phyloP scores from a whole-genome alignment of 768 basidiomycete species.

The Polyporus arcularius region DNA sequence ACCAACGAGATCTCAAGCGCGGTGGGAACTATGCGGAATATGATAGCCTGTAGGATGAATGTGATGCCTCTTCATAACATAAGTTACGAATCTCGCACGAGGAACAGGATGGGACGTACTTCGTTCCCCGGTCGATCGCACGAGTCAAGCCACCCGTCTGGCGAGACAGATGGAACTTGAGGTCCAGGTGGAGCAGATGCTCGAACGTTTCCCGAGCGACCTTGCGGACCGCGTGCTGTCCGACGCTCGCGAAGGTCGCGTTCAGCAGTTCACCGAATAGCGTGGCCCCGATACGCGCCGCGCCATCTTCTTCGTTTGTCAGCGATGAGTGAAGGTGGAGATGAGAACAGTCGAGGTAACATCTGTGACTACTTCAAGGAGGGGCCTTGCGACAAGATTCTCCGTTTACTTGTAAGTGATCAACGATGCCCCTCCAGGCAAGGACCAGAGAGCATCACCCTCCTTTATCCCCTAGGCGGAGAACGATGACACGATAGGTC shows the following conservation, averaged over 20 bases:
- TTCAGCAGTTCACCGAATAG: slow-evolving; percentile 92
- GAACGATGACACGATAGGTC: too few species aligned
- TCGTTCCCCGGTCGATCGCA: slow-evolving; percentile 97
- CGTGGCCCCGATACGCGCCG: slow-evolving; percentile 86
- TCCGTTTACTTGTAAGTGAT: too few species aligned
- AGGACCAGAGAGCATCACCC: too few species aligned
- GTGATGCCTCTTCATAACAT: slow-evolving; percentile 77
- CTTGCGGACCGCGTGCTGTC: slow-evolving; percentile 90
- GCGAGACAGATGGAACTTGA: slow-evolving; percentile 88
- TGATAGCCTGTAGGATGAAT: slow-evolving; percentile 88
- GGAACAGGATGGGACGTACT: slow-evolving; percentile 49
- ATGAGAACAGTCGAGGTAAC: too few species aligned
- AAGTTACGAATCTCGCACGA: neutral
- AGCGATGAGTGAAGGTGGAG: too few species aligned
- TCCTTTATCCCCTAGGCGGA: too few species aligned
- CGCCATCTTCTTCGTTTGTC: slow-evolving; percentile 63
- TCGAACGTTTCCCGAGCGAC: slow-evolving; percentile 96
- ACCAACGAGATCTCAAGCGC: slow-evolving; percentile 96
- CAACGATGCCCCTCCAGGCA: too few species aligned
- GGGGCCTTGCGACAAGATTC: too few species aligned
- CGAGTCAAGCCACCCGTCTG: slow-evolving; percentile 96
- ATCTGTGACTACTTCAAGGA: too few species aligned
- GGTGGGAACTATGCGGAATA: slow-evolving; percentile 95
- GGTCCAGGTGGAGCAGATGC: slow-evolving; percentile 86
- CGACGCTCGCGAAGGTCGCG: slow-evolving; percentile 94